Percentiles rank a stretch among this genome's conserved stretches.
Evolutionary conservation across 148 eudicot genomes (phyloP).

Genomic region (Vaccinium macrocarpon): DNA sequence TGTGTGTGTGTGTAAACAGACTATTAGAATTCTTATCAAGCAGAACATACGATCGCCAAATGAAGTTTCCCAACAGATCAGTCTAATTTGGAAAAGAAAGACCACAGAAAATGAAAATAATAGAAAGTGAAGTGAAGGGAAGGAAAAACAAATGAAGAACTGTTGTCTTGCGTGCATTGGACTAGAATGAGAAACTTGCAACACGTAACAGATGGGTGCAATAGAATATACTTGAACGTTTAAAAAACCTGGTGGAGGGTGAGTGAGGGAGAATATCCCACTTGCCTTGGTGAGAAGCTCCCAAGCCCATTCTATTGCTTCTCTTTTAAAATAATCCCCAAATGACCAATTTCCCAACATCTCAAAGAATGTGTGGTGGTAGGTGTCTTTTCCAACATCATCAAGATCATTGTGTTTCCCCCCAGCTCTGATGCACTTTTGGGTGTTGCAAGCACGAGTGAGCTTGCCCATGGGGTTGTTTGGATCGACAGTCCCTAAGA

Average conservation of each 20-base stretch:
- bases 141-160: background rate
- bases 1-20: too few relatives aligned
- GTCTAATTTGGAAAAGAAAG: too few relatives aligned
- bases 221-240: background rate
- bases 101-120: too few relatives aligned
- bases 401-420: constrained; percentile 98
- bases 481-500: constrained; percentile 87
- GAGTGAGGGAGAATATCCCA: background rate
- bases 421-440: constrained; percentile 96
- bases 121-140: background rate
- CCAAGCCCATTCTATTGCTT: constrained; percentile 95
- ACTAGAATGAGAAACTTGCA: background rate
- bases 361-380: constrained; percentile 96
- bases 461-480: constrained; percentile 69
- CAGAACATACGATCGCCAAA: too few relatives aligned
- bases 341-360: constrained; percentile 99
- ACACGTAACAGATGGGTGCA: background rate
- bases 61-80: too few relatives aligned
- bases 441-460: constrained; percentile 95
- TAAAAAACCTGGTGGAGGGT: background rate
- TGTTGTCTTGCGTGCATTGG: background rate
- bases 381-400: constrained; percentile 98
- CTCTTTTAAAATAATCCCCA: constrained; percentile 87
- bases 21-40: too few relatives aligned
- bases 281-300: constrained; percentile 84